Evolutionary conservation across 1,284 basidiomycete species (phyloP).

Genomic region (Uromyces viciae-fabae): DNA sequence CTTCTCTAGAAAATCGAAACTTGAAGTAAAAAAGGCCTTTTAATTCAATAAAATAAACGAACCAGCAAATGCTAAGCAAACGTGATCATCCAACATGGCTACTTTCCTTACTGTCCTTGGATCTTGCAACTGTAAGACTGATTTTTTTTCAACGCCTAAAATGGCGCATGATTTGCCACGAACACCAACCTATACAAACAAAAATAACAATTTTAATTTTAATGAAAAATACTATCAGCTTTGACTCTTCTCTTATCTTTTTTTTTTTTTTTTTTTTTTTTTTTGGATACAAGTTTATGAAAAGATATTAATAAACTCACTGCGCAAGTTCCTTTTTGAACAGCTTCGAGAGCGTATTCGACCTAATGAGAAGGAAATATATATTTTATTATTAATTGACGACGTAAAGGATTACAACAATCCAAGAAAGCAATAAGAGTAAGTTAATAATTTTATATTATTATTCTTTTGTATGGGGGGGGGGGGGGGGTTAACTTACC

Average conservation of each 20-base stretch:
- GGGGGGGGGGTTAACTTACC: conserved; percentile 58
- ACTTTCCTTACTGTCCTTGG: conserved; percentile 96
- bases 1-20: neutral
- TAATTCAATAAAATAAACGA: too few relatives aligned
- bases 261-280: neutral
- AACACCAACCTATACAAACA: conserved; percentile 95
- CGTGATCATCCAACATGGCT: conserved; percentile 96
- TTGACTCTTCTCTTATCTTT: conserved; percentile 16
- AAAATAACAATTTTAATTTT: neutral
- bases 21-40: too few relatives aligned
- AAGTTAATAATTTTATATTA: conserved; percentile 47
- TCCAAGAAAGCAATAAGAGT: too few relatives aligned
- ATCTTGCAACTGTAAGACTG: conserved; percentile 93
- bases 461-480: conserved; percentile 48
- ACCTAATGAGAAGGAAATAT: too few relatives aligned
- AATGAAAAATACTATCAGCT: conserved; percentile 27
- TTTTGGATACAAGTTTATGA: neutral
- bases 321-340: conserved; percentile 93
- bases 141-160: conserved; percentile 98
- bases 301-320: conserved; percentile 60
- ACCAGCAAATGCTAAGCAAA: conserved; percentile 98
- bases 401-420: too few relatives aligned
- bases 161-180: conserved; percentile 92
- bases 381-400: too few relatives aligned
- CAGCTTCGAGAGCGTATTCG: conserved; percentile 96